These are phyloP conservation scores for Bryopsis sp. DNA, from an alignment of 139 green algal genomes.

Conservation along the genomic window DNA sequence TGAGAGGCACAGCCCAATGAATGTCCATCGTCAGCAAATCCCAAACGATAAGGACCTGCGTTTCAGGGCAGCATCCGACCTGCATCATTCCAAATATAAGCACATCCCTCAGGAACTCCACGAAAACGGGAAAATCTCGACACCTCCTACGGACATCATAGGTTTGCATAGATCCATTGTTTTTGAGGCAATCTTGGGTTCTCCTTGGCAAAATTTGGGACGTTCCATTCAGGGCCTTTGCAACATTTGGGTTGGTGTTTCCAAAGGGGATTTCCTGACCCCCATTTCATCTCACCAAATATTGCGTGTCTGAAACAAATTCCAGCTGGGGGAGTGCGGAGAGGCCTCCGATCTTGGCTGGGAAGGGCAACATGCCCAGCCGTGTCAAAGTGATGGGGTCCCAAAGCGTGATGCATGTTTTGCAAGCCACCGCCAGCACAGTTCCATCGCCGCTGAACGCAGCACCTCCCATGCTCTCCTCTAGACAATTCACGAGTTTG, in stretches of 20 bases:
- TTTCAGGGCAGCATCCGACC: not conserved
- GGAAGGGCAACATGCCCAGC: not conserved
- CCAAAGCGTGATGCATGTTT: not conserved
- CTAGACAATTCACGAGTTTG: too few relatives aligned
- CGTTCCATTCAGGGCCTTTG: too few relatives aligned
- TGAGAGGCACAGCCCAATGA: not conserved
- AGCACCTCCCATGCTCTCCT: not conserved
- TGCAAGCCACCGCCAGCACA: slow-evolving; percentile 1
- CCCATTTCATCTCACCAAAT: not conserved
- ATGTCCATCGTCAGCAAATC: not conserved
- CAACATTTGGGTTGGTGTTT: too few relatives aligned
- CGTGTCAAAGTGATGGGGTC: not conserved
- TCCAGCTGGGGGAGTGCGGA: not conserved
- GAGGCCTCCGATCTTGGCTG: not conserved
- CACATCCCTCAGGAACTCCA: not conserved
- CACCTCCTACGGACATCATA: too few relatives aligned
- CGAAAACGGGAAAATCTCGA: not conserved
- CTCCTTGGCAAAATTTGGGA: too few relatives aligned
- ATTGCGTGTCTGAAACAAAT: not conserved
- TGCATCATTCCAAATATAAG: too few relatives aligned
- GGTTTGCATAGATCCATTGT: too few relatives aligned
- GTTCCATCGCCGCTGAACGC: slow-evolving; percentile 14
- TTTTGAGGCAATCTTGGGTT: too few relatives aligned
- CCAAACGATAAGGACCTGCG: not conserved
- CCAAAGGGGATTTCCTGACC: too few relatives aligned